Evolutionary conservation across 2,329 filamentous ascomycete species (phyloP).

Genomic region (Didymella glomerata): DNA sequence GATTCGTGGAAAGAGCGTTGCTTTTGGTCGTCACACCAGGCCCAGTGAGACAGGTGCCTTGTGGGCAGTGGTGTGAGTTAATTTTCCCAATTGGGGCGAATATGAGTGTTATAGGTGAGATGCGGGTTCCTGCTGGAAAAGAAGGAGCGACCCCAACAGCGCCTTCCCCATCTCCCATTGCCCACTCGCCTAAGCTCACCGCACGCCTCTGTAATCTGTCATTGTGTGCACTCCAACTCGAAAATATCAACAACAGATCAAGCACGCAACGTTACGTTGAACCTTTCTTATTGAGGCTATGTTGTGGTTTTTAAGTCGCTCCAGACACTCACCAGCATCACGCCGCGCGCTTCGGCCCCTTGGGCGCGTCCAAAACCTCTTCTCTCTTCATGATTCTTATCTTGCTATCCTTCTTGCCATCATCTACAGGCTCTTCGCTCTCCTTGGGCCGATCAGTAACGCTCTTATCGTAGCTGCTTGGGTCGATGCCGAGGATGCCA

Average conservation of each 20-base stretch:
- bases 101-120: neutral
- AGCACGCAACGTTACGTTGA: constrained; percentile 10
- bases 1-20: neutral
- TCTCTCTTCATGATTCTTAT: constrained; percentile 52
- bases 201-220: neutral
- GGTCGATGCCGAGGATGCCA: constrained; percentile 71
- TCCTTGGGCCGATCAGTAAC: constrained; percentile 49
- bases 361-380: constrained; percentile 48
- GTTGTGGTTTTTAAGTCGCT: constrained; percentile 6
- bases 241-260: neutral
- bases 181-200: neutral
- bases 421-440: constrained; percentile 38
- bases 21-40: too few relatives aligned
- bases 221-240: neutral
- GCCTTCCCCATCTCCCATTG: constrained; percentile 21
- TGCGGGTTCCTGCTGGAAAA: neutral
- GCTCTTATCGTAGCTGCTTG: constrained; percentile 64
- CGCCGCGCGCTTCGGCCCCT: constrained; percentile 46
- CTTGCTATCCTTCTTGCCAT: constrained; percentile 45
- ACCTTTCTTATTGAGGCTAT: constrained; percentile 24
- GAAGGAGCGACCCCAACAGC: constrained; percentile 22
- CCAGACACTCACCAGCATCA: constrained; percentile 23
- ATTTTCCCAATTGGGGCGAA: neutral
- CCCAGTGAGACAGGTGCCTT: neutral
- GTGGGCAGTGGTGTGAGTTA: neutral